These are phyloP conservation scores for Microbotryum silenes-acaulis DNA, from an alignment of 1,284 basidiomycete genomes.

Conservation along the genomic window DNA sequence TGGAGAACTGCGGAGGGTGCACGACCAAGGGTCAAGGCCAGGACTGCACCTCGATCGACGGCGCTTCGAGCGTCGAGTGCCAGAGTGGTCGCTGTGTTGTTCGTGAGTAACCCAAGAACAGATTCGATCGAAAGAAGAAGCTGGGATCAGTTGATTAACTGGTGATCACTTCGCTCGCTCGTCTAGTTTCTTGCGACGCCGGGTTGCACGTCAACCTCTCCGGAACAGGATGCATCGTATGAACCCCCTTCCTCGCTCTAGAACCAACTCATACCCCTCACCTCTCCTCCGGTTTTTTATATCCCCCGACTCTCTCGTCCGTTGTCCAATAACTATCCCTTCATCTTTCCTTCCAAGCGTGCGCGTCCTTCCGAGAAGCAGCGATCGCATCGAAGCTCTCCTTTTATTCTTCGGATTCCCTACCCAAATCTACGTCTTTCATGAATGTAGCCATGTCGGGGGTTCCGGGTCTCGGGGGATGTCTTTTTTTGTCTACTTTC, in stretches of 20 bases:
- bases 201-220: constrained; percentile 21
- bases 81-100: constrained; percentile 31
- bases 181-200: constrained; percentile 19
- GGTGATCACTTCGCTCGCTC: neutral
- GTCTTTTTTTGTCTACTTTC: no score
- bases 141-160: neutral
- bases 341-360: no score
- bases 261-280: neutral
- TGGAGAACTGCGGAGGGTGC: constrained; percentile 61
- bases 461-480: no score
- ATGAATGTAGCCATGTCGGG: no score
- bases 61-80: constrained; percentile 63
- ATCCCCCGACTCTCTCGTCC: no score
- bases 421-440: no score
- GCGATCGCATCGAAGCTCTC: no score
- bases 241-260: neutral
- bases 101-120: constrained; percentile 7
- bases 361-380: no score
- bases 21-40: constrained; percentile 53
- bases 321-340: no score
- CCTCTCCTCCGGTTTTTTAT: neutral
- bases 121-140: no score
- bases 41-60: constrained; percentile 61
- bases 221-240: constrained; percentile 20
- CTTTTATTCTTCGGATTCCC: no score